Percentiles rank a stretch among this genome's conserved stretches.
These are phyloP conservation scores for Clitoria ternatea DNA, from an alignment of 306 rosid genomes.

Conservation along the genomic window DNA sequence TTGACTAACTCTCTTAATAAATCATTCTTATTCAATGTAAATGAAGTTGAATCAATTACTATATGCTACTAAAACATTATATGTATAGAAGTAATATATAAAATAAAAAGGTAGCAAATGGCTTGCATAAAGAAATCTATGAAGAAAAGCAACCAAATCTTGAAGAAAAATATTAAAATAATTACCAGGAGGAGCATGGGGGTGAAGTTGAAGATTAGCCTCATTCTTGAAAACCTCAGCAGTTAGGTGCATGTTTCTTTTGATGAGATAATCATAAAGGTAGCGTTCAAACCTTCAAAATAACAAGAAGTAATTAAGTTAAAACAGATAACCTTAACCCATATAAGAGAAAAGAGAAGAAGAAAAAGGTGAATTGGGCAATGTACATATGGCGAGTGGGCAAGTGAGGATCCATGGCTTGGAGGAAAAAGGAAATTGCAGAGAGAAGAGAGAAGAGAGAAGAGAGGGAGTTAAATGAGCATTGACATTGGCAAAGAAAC, in stretches of 20 bases:
- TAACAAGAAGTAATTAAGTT: background rate
- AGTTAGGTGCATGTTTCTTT: slow-evolving; percentile 13
- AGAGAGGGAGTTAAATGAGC: background rate
- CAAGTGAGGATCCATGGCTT: background rate
- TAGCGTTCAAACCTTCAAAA: slow-evolving; percentile 28
- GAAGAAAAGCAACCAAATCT: background rate
- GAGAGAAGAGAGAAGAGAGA: background rate
- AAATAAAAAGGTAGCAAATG: background rate
- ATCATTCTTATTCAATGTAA: too few species aligned
- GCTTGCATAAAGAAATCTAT: background rate
- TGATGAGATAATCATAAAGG: slow-evolving; percentile 21
- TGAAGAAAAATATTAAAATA: too few species aligned
- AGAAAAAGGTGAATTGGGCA: background rate
- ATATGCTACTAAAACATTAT: too few species aligned
- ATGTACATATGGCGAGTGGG: background rate
- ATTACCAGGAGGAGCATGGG: background rate
- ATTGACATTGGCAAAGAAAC: background rate
- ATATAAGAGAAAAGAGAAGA: background rate
- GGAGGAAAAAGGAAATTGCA: background rate
- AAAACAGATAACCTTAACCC: background rate
- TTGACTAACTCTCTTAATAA: too few species aligned
- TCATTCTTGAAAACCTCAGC: slow-evolving; percentile 26
- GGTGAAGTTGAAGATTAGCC: background rate
- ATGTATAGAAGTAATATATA: background rate
- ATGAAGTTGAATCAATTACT: too few species aligned